Conservation (phyloP, 108 stramenopile genomes). For the Pelagomonas calceolata region DNA sequence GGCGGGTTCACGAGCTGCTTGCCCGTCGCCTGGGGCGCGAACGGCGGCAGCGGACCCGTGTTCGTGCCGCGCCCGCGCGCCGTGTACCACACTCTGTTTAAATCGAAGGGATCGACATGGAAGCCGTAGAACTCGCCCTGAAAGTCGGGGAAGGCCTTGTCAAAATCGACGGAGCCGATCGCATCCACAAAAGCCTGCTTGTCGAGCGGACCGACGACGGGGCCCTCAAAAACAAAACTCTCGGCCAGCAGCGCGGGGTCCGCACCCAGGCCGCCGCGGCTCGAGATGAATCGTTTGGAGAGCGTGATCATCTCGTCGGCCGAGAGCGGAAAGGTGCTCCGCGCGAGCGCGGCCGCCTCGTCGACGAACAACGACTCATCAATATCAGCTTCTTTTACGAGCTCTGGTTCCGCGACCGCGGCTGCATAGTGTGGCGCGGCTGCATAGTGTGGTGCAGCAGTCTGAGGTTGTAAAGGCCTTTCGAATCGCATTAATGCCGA, state of each 20-base stretch:
- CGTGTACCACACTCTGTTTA: conserved; percentile 31
- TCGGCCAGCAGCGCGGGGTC: conserved; percentile 24
- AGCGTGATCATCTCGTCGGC: neutral
- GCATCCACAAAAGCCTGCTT: conserved; percentile 9
- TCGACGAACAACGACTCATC: neutral
- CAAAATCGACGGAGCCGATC: conserved; percentile 12
- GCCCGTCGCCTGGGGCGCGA: conserved; percentile 10
- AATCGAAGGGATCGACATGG: conserved; percentile 31
- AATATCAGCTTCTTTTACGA: too few relatives aligned
- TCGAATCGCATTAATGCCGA: too few relatives aligned
- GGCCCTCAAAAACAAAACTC: conserved; percentile 21
- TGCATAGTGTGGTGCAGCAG: too few relatives aligned
- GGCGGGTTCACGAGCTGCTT: conserved; percentile 13
- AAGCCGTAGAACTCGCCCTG: conserved; percentile 23
- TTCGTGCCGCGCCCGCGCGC: conserved; percentile 16
- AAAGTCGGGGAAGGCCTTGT: conserved; percentile 20
- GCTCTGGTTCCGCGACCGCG: too few relatives aligned
- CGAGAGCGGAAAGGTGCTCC: neutral
- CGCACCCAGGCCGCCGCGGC: conserved; percentile 4
- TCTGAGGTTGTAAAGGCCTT: too few relatives aligned
- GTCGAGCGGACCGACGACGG: conserved; percentile 26
- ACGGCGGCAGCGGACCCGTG: conserved; percentile 19
- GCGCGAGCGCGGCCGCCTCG: neutral
- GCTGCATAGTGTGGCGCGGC: too few relatives aligned
- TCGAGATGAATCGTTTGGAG: neutral